Evolutionary conservation across 148 eudicot species (phyloP).

Genomic region (Oxyria digyna): DNA sequence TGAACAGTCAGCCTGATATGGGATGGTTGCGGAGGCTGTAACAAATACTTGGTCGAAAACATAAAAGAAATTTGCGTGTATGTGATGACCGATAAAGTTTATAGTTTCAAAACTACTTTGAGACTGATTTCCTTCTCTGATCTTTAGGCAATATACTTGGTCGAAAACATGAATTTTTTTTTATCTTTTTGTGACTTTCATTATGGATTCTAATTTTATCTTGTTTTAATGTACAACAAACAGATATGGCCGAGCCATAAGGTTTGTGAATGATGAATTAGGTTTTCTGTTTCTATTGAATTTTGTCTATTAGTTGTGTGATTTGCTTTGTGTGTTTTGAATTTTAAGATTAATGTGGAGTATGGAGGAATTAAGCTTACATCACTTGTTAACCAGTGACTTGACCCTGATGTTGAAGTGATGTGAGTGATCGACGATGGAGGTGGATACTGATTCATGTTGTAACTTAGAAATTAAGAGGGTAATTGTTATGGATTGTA

Average conservation of each 20-base stretch:
- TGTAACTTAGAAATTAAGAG: too few relatives aligned
- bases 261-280: slow-evolving; percentile 31
- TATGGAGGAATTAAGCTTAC: slow-evolving; percentile 49
- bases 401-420: too few relatives aligned
- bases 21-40: slow-evolving; percentile 93
- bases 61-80: slow-evolving; percentile 91
- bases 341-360: slow-evolving; percentile 46
- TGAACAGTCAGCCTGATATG: slow-evolving; percentile 78
- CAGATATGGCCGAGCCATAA: slow-evolving; percentile 72
- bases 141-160: slow-evolving; percentile 76
- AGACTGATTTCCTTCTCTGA: slow-evolving; percentile 2
- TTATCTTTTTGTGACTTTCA: not conserved
- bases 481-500: too few relatives aligned
- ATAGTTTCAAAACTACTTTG: not conserved
- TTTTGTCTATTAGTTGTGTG: not conserved
- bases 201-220: not conserved
- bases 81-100: slow-evolving; percentile 10
- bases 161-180: slow-evolving; percentile 21
- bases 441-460: too few relatives aligned
- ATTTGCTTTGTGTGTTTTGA: not conserved
- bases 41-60: slow-evolving; percentile 94
- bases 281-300: not conserved
- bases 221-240: slow-evolving; percentile 51
- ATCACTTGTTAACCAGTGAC: too few relatives aligned
- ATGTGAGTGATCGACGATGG: too few relatives aligned